Conservation (phyloP, 208 protist genomes). For the Blastocrithidia nonstop region DNA sequence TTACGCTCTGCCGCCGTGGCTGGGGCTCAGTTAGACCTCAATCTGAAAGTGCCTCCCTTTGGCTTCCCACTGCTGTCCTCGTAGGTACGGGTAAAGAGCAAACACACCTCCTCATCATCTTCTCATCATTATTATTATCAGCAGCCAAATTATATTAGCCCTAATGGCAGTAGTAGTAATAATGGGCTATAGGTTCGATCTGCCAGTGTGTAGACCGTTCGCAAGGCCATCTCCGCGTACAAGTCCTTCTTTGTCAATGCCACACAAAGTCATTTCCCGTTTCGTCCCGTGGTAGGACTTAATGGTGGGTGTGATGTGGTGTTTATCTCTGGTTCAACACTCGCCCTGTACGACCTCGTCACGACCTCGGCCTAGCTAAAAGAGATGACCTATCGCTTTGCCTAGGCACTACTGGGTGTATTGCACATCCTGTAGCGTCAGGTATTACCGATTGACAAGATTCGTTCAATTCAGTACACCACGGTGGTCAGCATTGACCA, state of each 20-base stretch:
- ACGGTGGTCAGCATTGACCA: constrained; percentile 66
- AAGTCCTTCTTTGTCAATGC: constrained; percentile 53
- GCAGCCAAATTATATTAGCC: neutral
- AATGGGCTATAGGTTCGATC: constrained; percentile 10
- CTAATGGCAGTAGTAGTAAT: constrained; percentile 1
- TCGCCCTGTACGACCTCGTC: constrained; percentile 63
- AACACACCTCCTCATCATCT: constrained; percentile 2
- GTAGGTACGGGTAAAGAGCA: constrained; percentile 17
- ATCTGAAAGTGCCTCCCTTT: constrained; percentile 59
- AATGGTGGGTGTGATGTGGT: constrained; percentile 78
- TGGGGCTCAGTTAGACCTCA: constrained; percentile 47
- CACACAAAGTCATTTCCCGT: constrained; percentile 34
- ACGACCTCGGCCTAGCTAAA: constrained; percentile 25
- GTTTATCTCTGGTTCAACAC: constrained; percentile 35
- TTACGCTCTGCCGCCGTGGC: constrained; percentile 58
- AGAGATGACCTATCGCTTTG: constrained; percentile 31
- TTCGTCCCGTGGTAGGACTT: constrained; percentile 45
- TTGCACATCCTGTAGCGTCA: constrained; percentile 51
- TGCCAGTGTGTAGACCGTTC: constrained; percentile 46
- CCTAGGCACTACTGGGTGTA: constrained; percentile 62
- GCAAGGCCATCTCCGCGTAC: constrained; percentile 45
- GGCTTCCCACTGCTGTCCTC: constrained; percentile 70
- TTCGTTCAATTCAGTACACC: constrained; percentile 50
- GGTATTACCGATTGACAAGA: constrained; percentile 38
- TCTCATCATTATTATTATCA: no score